A percentile compares a stretch with the other conserved stretches of the same genome.
phyloP scores from a whole-genome alignment of 768 basidiomycete species.

The Termitomyces sp. region DNA sequence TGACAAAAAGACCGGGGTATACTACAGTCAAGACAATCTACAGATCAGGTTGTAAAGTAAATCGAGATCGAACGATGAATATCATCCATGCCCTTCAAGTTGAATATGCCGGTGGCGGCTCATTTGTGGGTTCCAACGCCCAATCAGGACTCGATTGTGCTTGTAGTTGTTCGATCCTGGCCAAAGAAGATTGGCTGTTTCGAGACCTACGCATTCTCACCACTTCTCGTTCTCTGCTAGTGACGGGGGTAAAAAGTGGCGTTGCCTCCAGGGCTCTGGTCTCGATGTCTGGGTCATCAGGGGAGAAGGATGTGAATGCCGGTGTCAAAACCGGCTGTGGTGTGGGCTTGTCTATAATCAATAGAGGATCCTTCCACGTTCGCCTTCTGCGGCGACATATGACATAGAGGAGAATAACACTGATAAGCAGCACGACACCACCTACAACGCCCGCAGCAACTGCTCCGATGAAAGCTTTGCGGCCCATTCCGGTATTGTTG shows the following conservation, averaged over 20 bases:
- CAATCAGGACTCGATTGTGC: constrained; percentile 3
- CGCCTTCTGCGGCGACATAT: neutral
- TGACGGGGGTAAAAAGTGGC: neutral
- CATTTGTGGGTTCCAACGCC: constrained; percentile 7
- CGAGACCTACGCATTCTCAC: neutral
- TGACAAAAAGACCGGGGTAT: too few species aligned
- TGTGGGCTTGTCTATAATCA: neutral
- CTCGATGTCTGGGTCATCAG: neutral
- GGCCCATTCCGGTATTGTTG: neutral
- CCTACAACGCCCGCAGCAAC: constrained; percentile 13
- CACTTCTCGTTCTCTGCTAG: neutral
- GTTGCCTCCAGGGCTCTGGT: neutral
- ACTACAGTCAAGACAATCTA: neutral
- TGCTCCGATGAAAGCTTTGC: constrained; percentile 4
- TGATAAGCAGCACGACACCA: neutral
- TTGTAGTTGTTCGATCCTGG: constrained; percentile 3
- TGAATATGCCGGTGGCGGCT: constrained; percentile 14
- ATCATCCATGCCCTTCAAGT: neutral
- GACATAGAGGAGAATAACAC: constrained; percentile 2
- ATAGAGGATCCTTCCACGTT: neutral
- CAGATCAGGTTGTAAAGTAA: neutral
- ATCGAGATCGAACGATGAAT: too few species aligned
- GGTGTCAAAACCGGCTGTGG: neutral
- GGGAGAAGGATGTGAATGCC: neutral
- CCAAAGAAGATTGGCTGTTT: neutral